A percentile compares a stretch with the other conserved stretches of the same genome.
phyloP scores from a whole-genome alignment of 2,329 filamentous ascomycete species.

The Fusarium brevicatenulatum region DNA sequence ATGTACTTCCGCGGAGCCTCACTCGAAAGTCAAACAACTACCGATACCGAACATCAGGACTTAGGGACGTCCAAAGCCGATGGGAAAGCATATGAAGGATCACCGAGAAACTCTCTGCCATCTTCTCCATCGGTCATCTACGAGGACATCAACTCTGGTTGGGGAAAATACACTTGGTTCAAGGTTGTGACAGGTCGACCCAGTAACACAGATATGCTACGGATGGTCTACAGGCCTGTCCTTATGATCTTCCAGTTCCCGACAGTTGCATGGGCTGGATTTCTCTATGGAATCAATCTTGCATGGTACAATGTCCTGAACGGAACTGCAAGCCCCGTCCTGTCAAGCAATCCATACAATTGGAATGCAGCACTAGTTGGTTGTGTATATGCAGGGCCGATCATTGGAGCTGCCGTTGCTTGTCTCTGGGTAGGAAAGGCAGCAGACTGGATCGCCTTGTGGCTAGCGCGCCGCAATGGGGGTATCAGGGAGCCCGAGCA shows the following conservation, averaged over 20 bases:
- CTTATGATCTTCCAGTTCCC: not conserved
- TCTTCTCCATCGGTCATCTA: not conserved
- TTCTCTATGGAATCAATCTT: not conserved
- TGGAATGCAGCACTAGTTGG: not conserved
- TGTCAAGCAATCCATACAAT: not conserved
- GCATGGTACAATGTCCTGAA: slow-evolving; percentile 7
- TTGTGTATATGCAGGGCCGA: not conserved
- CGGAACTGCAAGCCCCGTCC: not conserved
- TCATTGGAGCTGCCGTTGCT: not conserved
- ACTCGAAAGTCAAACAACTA: not conserved
- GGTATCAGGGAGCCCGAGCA: not conserved
- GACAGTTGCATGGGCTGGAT: not conserved
- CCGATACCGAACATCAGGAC: not conserved
- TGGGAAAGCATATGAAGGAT: not conserved
- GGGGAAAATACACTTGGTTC: not conserved
- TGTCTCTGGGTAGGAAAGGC: not conserved
- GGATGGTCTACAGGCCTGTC: slow-evolving; percentile 1
- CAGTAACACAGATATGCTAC: not conserved
- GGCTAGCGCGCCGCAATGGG: not conserved
- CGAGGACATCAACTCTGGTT: not conserved
- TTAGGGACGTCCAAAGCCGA: not conserved
- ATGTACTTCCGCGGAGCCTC: not conserved
- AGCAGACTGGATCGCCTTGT: not conserved
- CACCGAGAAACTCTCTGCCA: not conserved
- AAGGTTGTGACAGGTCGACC: not conserved